Evolutionary conservation across 2,329 filamentous ascomycete genomes (phyloP), one percentile per base, ranked within the genome.

Genomic region (Claviceps citrina): DNA sequence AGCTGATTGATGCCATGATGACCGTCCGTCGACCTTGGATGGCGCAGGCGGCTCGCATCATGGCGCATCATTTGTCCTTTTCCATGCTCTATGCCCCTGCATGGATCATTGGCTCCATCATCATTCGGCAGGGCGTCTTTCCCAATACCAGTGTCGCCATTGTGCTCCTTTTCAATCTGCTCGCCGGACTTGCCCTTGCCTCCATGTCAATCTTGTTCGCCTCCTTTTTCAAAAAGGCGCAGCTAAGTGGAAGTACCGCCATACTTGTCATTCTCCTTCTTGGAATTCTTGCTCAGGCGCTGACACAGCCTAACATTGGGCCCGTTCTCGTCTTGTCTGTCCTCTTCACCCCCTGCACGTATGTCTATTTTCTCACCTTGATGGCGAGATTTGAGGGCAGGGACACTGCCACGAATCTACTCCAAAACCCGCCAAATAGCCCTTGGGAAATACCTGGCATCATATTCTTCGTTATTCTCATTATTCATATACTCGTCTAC

Each of bases 1-100:
- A 86, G 46, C 67, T 95, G 22, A 76, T 95, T 32, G 87, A 95
- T 59, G 81, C 84, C 40, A 94, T 93, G 84, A 87, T 91, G 68
- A 81, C 84, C 1, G 83, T 83, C 41, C 69, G 70, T 40, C 70
- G 70, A 36, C 66, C 73, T 32, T 93, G 84, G 84, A 70, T 84
- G 51, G 77, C 81, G 8, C 84, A 89, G 59, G 73, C 76, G 18
- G 79, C 81, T 2, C 72, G 87, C n/a, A 68, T 93, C 12, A 54
- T 87, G 7, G 78, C 86, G 0, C 79, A 86, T 44, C 84, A 93
- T 54, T 56, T 91, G 20, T 76, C 85, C 0, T 91, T 94, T 51
- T 77, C 83, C 43, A 57, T 84, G 6, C 68, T 93, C 18, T 94
- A 94, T 51, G 57, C 81, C 2, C 84, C 85, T 0, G 82, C 80